Percentiles rank a stretch among this genome's conserved stretches.
Conservation (phyloP, 495 filamentous ascomycete species). For the Penicillium salamii region DNA sequence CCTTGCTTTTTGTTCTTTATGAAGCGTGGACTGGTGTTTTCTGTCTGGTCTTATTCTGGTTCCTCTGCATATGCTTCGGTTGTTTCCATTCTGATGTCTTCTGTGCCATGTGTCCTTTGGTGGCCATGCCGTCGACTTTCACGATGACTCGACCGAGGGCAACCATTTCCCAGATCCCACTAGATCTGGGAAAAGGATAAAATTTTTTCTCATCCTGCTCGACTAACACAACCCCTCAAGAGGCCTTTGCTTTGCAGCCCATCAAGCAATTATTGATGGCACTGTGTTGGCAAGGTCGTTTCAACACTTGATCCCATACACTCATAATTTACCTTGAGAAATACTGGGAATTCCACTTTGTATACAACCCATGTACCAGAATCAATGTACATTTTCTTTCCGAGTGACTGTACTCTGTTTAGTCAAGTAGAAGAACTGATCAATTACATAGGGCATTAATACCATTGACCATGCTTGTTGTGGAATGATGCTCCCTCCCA, state of each 20-base stretch:
- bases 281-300: constrained; percentile 22
- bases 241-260: constrained; percentile 6
- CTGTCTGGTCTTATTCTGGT: constrained; percentile 6
- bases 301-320: constrained; percentile 30
- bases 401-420: too few relatives aligned
- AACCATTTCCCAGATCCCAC: not conserved
- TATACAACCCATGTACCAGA: constrained; percentile 3
- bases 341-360: constrained; percentile 8
- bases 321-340: constrained; percentile 12
- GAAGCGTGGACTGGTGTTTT: constrained; percentile 9
- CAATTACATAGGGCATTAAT: too few relatives aligned
- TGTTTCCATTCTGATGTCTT: not conserved
- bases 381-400: constrained; percentile 5
- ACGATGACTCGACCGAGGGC: not conserved
- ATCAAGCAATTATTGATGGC: constrained; percentile 12
- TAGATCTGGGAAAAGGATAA: constrained; percentile 1
- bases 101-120: not conserved
- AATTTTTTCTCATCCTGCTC: not conserved
- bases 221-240: constrained; percentile 14
- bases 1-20: constrained; percentile 5
- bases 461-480: too few relatives aligned
- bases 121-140: not conserved
- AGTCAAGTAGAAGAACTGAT: too few relatives aligned
- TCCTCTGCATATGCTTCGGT: constrained; percentile 14
- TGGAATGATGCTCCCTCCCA: too few relatives aligned